phyloP scores from a whole-genome alignment of 345 rosid genomes.

The Psidium guajava region DNA sequence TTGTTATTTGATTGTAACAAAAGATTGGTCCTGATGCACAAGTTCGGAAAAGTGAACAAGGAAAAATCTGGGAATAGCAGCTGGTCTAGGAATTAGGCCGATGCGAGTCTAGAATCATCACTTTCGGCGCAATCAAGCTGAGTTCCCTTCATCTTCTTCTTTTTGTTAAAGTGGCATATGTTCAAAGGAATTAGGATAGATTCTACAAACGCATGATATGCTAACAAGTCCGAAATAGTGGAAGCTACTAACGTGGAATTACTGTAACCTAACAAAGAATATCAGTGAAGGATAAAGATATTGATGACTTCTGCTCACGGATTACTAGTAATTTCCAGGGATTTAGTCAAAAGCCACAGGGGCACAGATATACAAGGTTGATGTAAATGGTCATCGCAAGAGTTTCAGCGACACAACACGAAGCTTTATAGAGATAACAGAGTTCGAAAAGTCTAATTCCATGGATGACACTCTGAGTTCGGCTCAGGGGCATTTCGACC shows the following conservation, averaged over 20 bases:
- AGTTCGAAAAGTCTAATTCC: not conserved
- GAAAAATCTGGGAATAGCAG: not conserved
- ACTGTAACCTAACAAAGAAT: not conserved
- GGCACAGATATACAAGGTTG: not conserved
- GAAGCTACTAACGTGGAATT: not conserved
- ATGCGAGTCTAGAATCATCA: not conserved
- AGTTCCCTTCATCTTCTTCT: not conserved
- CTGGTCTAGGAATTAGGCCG: not conserved
- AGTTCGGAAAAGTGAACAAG: not conserved
- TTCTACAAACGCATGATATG: not conserved
- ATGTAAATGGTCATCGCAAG: not conserved
- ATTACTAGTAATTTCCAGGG: not conserved
- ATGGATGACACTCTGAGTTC: not conserved
- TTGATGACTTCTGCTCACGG: not conserved
- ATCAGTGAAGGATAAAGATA: not conserved
- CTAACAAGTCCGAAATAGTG: not conserved
- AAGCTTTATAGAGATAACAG: not conserved
- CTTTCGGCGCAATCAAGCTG: not conserved
- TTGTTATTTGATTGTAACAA: not conserved
- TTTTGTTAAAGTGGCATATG: not conserved
- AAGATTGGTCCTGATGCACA: not conserved
- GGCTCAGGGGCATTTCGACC: not conserved
- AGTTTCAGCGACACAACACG: not conserved
- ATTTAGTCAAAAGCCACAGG: not conserved
- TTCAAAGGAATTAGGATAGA: not conserved